phyloP scores from a whole-genome alignment of 2,329 filamentous ascomycete species.

The Colletotrichum sp. region DNA sequence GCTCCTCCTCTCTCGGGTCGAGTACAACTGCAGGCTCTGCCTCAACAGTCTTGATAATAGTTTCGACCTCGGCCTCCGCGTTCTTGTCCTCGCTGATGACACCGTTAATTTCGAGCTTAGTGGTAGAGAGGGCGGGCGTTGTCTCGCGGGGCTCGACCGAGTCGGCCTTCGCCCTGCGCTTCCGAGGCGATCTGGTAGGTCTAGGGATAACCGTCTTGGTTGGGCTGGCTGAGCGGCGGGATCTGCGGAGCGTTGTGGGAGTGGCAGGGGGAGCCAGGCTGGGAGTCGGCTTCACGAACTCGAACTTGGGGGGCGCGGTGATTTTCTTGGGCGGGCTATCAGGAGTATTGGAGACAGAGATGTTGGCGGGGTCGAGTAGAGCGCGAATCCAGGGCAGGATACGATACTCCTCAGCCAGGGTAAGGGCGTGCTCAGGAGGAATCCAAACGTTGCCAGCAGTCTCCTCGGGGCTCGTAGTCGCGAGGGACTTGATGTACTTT shows the following conservation, averaged over 20 bases:
- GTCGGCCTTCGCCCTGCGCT: conserved; percentile 54
- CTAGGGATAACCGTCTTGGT: conserved; percentile 46
- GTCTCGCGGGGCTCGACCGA: conserved; percentile 34
- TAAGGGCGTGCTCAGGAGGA: conserved; percentile 79
- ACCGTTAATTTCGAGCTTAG: conserved; percentile 34
- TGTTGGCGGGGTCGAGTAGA: conserved; percentile 87
- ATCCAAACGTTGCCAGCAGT: conserved; percentile 98
- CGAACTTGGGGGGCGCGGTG: conserved; percentile 80
- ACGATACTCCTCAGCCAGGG: conserved; percentile 84
- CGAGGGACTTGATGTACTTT: conserved; percentile 82
- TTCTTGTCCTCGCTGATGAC: conserved; percentile 29
- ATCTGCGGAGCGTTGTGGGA: conserved; percentile 50
- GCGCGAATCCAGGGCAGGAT: conserved; percentile 89
- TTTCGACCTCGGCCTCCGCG: conserved; percentile 34
- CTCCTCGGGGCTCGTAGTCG: conserved; percentile 85
- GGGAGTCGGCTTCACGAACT: conserved; percentile 52
- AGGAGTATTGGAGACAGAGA: conserved; percentile 61
- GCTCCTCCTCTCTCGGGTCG: conserved; percentile 59
- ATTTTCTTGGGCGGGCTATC: conserved; percentile 79
- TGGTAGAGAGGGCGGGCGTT: conserved; percentile 11
- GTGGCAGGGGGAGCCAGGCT: conserved; percentile 52
- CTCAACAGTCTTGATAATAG: conserved; percentile 51
- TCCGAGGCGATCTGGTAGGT: conserved; percentile 51
- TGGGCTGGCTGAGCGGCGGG: conserved; percentile 63
- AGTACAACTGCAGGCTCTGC: conserved; percentile 54